phyloP scores from a whole-genome alignment of 1,284 basidiomycete species.

The Taiwanofungus camphoratus region DNA sequence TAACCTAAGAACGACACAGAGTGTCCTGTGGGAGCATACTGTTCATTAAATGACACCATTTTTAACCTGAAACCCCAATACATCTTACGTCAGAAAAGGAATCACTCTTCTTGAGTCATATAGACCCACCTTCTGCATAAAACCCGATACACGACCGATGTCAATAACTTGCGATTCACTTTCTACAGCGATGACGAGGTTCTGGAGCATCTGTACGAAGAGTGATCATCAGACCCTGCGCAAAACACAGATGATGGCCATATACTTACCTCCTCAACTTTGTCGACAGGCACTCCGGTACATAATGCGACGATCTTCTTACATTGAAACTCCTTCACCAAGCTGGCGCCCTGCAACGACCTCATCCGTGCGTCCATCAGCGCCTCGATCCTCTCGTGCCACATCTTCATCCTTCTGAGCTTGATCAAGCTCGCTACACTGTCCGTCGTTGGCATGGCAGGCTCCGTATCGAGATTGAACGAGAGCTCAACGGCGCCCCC shows the following conservation, averaged over 20 bases:
- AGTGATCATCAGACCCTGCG: not conserved
- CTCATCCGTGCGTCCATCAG: slow-evolving; percentile 67
- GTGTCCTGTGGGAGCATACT: not conserved
- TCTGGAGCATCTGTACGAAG: slow-evolving; percentile 71
- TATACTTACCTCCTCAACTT: slow-evolving; percentile 79
- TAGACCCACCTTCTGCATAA: slow-evolving; percentile 75
- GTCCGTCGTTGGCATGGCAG: slow-evolving; percentile 58
- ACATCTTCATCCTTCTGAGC: slow-evolving; percentile 71
- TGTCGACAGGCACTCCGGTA: slow-evolving; percentile 81
- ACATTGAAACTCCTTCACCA: slow-evolving; percentile 85
- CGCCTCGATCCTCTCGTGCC: slow-evolving; percentile 76
- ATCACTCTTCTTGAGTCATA: no score
- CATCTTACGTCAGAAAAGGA: no score
- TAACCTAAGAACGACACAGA: not conserved
- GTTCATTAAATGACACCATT: slow-evolving; percentile 56
- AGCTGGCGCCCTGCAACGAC: slow-evolving; percentile 72
- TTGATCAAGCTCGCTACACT: slow-evolving; percentile 57
- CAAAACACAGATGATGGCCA: slow-evolving; percentile 1
- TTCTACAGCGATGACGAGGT: slow-evolving; percentile 84
- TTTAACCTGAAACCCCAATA: slow-evolving; percentile 42
- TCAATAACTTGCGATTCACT: slow-evolving; percentile 84
- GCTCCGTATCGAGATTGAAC: slow-evolving; percentile 59
- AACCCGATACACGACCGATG: slow-evolving; percentile 80
- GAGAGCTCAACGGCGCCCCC: slow-evolving; percentile 50
- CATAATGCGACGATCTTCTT: slow-evolving; percentile 89